phyloP scores from a whole-genome alignment of 768 basidiomycete species.

The Mrakia blollopis region DNA sequence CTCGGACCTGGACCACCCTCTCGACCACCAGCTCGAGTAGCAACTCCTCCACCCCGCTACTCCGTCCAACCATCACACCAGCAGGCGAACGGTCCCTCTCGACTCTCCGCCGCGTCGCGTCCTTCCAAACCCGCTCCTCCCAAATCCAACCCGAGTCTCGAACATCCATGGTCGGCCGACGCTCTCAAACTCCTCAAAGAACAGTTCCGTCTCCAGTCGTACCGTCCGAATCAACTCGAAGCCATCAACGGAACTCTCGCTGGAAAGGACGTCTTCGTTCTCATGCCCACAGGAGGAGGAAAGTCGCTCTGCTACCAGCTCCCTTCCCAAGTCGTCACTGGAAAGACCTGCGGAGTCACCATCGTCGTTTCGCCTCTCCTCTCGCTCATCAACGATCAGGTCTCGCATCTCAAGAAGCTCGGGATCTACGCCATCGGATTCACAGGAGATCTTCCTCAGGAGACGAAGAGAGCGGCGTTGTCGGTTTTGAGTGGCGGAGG shows the following conservation, averaged over 20 bases:
- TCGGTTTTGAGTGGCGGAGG: conserved; percentile 13
- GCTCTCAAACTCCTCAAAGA: conserved; percentile 53
- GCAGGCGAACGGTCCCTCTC: not conserved
- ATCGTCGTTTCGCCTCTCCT: conserved; percentile 85
- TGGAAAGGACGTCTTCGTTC: conserved; percentile 82
- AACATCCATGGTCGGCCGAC: conserved; percentile 49
- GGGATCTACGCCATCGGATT: conserved; percentile 66
- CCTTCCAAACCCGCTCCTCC: conserved; percentile 4
- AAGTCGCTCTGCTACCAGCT: conserved; percentile 56
- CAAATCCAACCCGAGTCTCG: conserved; percentile 33
- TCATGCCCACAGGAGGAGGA: conserved; percentile 89
- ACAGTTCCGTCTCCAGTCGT: conserved; percentile 61
- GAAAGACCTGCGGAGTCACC: conserved; percentile 72
- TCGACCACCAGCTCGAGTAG: not conserved
- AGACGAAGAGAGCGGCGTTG: conserved; percentile 41
- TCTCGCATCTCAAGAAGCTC: conserved; percentile 59
- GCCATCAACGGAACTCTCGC: conserved; percentile 74
- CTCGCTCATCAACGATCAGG: conserved; percentile 86
- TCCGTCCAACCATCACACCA: not conserved
- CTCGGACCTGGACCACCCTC: not conserved
- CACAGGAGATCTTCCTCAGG: conserved; percentile 50
- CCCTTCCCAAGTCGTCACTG: conserved; percentile 72
- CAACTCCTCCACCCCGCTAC: not conserved
- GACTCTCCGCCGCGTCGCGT: not conserved
- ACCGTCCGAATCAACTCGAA: conserved; percentile 79